These are phyloP conservation scores for Suillus ampliporus DNA, from an alignment of 768 basidiomycete genomes.

Conservation along the genomic window DNA sequence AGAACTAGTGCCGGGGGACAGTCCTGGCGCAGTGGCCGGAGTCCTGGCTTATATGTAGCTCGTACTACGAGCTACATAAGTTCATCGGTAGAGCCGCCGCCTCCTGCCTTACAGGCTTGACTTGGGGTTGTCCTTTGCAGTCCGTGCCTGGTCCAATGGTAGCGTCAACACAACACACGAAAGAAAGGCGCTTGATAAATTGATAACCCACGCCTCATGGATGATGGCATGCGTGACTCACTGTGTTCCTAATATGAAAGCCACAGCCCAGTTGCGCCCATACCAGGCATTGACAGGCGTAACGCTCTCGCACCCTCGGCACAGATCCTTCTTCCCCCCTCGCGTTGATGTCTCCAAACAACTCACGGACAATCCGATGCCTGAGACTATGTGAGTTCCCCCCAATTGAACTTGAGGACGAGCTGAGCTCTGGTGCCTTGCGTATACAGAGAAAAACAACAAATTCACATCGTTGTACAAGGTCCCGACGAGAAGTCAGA, in stretches of 20 bases:
- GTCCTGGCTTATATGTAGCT: no score
- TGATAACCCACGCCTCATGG: background rate
- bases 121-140: no score
- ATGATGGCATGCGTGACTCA: no score
- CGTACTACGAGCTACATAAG: no score
- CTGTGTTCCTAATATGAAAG: background rate
- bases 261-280: background rate
- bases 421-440: background rate
- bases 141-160: no score
- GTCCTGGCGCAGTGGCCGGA: no score
- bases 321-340: background rate
- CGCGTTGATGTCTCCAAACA: background rate
- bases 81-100: no score
- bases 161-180: no score
- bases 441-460: background rate
- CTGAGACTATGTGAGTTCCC: background rate
- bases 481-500: background rate
- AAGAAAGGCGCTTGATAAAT: background rate
- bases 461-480: background rate
- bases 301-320: background rate
- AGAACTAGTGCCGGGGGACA: no score
- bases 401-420: background rate
- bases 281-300: background rate
- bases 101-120: no score
- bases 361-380: background rate